phyloP scores from a whole-genome alignment of 2,329 filamentous ascomycete species.

The Shiraia sp. region DNA sequence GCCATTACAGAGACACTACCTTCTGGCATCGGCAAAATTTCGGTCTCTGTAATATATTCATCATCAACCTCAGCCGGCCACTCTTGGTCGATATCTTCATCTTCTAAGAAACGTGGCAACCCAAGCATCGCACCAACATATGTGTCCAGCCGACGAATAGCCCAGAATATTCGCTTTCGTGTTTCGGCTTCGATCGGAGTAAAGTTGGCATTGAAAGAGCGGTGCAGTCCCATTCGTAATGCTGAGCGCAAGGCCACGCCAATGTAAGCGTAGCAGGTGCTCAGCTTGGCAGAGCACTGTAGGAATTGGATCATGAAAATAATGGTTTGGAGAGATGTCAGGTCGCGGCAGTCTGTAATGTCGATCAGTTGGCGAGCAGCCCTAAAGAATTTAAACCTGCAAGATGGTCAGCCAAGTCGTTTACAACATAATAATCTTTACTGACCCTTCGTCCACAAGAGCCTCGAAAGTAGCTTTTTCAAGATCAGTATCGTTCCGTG shows the following conservation, averaged over 20 bases:
- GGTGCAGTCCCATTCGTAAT: constrained; percentile 56
- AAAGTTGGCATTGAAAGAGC: constrained; percentile 52
- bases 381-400: constrained; percentile 54
- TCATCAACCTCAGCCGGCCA: constrained; percentile 54
- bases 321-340: constrained; percentile 55
- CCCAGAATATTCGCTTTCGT: constrained; percentile 57
- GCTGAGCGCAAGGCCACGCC: constrained; percentile 56
- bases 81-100: constrained; percentile 56
- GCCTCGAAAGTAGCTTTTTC: constrained; percentile 50
- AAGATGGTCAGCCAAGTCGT: constrained; percentile 13
- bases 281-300: constrained; percentile 56
- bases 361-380: constrained; percentile 55
- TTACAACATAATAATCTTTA: background rate
- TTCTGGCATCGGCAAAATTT: constrained; percentile 58
- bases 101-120: constrained; percentile 52
- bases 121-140: constrained; percentile 57
- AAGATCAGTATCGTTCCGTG: constrained; percentile 43
- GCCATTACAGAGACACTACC: constrained; percentile 61
- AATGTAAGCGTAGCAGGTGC: constrained; percentile 58
- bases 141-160: constrained; percentile 56
- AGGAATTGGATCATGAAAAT: constrained; percentile 59
- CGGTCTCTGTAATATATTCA: constrained; percentile 54
- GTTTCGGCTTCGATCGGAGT: constrained; percentile 54
- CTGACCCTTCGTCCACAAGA: constrained; percentile 53
- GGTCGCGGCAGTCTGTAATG: constrained; percentile 57